Evolutionary conservation across 202 grass and related monocot species (phyloP).

Genomic region (Digitaria exilis): DNA sequence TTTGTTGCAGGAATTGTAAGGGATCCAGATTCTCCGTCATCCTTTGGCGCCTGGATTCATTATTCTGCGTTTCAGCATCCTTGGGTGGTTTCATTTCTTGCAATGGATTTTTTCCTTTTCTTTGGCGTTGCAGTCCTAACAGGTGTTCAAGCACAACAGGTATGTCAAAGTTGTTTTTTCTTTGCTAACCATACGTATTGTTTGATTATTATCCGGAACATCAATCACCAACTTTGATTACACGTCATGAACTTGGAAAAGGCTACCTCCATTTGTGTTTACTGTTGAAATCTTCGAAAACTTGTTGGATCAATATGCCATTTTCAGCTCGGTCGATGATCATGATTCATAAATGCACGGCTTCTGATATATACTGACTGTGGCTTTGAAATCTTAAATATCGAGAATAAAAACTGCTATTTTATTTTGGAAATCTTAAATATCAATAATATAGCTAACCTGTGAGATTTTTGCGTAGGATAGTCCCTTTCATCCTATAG

Average conservation of each 20-base stretch:
- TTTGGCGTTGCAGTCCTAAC: constrained; percentile 79
- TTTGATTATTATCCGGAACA: constrained; percentile 23
- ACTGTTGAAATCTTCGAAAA: not conserved
- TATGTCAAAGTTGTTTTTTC: constrained; percentile 36
- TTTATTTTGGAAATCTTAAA: constrained; percentile 13
- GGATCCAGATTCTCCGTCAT: constrained; percentile 71
- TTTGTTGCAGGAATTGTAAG: constrained; percentile 66
- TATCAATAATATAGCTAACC: no score
- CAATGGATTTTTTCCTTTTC: constrained; percentile 86
- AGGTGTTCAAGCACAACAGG: constrained; percentile 88
- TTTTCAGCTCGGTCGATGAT: not conserved
- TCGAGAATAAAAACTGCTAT: constrained; percentile 30
- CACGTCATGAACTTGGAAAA: not conserved
- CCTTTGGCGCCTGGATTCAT: constrained; percentile 78
- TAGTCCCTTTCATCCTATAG: no score
- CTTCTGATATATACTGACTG: not conserved
- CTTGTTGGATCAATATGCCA: constrained; percentile 13
- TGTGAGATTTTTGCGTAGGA: not conserved
- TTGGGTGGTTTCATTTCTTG: constrained; percentile 66
- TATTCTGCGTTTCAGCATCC: constrained; percentile 74
- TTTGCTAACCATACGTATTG: not conserved
- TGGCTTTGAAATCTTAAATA: not conserved
- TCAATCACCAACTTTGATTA: constrained; percentile 16
- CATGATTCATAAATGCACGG: not conserved
- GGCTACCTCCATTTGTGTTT: not conserved